Percentiles rank a stretch among this genome's conserved stretches.
Evolutionary conservation across 352 stramenopile species (phyloP).

Genomic region (Saprolegnia parasitica): DNA sequence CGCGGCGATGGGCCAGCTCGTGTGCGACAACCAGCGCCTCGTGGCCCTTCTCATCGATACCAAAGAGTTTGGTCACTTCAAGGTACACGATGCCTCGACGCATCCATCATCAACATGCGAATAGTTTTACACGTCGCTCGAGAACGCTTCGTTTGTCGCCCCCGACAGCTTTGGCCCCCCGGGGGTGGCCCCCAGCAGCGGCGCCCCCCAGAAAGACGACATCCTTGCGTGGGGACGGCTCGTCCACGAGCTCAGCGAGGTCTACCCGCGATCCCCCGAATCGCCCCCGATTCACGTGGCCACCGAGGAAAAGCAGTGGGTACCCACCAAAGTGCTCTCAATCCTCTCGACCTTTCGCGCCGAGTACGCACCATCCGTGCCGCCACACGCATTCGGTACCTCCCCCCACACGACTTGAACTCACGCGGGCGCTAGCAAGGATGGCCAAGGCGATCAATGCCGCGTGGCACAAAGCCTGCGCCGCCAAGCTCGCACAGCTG

Average conservation of each 20-base stretch:
- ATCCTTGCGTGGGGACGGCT: conserved; percentile 18
- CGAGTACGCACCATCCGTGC: conserved; percentile 11
- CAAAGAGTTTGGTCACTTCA: conserved; percentile 18
- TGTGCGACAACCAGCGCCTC: conserved; percentile 17
- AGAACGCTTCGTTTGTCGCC: conserved; percentile 3
- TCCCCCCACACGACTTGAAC: neutral
- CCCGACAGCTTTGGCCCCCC: conserved; percentile 11
- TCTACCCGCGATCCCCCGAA: neutral
- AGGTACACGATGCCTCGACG: neutral
- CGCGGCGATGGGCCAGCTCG: neutral
- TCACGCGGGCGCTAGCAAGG: neutral
- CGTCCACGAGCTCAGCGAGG: neutral
- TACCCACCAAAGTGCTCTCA: conserved; percentile 5
- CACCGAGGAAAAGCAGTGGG: conserved; percentile 22
- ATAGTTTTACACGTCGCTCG: conserved; percentile 22
- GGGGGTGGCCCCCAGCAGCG: neutral
- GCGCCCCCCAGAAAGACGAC: neutral
- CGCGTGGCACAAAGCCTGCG: conserved; percentile 20
- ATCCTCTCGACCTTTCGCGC: conserved; percentile 5
- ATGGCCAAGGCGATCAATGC: neutral
- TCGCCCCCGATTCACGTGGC: neutral
- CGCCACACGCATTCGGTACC: neutral
- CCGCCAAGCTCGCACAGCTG: conserved; percentile 15
- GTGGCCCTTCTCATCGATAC: conserved; percentile 10
- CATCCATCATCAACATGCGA: neutral